Evolutionary conservation across 73 alveolate genomes (phyloP), one percentile per base, ranked within the genome.

Genomic region (Paramecium biaurelia): DNA sequence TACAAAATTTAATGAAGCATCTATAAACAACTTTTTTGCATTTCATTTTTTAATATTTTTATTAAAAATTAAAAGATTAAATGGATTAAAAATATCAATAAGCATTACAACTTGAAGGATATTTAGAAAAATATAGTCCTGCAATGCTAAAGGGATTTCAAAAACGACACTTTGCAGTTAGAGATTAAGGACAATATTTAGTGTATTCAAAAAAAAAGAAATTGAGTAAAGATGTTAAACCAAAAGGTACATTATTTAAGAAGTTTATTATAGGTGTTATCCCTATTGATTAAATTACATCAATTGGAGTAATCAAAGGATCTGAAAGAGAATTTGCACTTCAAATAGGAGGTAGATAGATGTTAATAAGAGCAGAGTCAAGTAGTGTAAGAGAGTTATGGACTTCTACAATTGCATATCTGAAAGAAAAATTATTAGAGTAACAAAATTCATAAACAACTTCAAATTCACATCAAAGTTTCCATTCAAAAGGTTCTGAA

Each of bases 121-220:
- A 79, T 45, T 18, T 79, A 9, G 43, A 41, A 20, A 79, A 79
- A 24, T 0, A 43, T 18, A 79, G 76, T 47, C 90, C 90, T 7
- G 7, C 76, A 10, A 43, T 20, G 9, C 30, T 76, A 2, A 76
- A 76, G 20, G 89, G 89, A 18, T 76, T 14, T 21, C 42, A 76
- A 21, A 76, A 76, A 30, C 35, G 89, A n/a, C 47, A 76, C 15
- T 76, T 76, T 76, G 89, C 47, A 18, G 70, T 76, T 9, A 26
- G 89, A 26, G 70, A 41, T 21, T 6, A 76, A 21, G 89, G 89
- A 5, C 2, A 34, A 30, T 37, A 34, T 41, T 21, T 76, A 2
- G 37, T 76, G 0, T 76, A 76, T 76, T 76, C 38, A 11, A 79
- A 79, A 20, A 41, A 79, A 47, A 18, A 42, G 14, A 32, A 8